A percentile compares a stretch with the other conserved stretches of the same genome.
These are phyloP conservation scores for Vitis hybrid DNA, from an alignment of 177 flowering plant genomes.

Conservation along the genomic window DNA sequence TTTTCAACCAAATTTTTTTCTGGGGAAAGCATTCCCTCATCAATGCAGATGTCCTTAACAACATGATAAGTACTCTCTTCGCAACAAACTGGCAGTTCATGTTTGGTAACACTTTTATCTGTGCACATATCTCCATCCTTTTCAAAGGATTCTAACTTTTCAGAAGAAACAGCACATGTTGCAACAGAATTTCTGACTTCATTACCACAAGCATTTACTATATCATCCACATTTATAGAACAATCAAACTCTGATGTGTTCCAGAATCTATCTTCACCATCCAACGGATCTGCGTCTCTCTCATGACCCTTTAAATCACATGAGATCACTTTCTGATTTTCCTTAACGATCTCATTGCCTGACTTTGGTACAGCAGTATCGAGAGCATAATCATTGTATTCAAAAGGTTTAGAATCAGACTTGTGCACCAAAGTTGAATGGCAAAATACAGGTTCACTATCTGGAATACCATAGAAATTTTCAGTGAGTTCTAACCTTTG, in stretches of 20 bases:
- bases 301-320: slow-evolving; percentile 11
- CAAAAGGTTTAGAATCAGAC: slow-evolving; percentile 16
- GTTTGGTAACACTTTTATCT: slow-evolving; percentile 48
- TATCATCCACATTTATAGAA: slow-evolving; percentile 14
- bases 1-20: slow-evolving; percentile 39
- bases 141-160: slow-evolving; percentile 21
- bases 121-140: slow-evolving; percentile 34
- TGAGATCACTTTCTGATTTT: slow-evolving; percentile 12
- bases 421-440: slow-evolving; percentile 6
- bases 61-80: slow-evolving; percentile 43
- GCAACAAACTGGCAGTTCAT: slow-evolving; percentile 57
- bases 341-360: slow-evolving; percentile 18
- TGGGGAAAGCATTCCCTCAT: slow-evolving; percentile 58
- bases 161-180: slow-evolving; percentile 11
- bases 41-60: slow-evolving; percentile 79
- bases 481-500: background rate
- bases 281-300: slow-evolving; percentile 10
- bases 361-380: slow-evolving; percentile 19
- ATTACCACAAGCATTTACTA: slow-evolving; percentile 3
- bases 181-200: slow-evolving; percentile 11
- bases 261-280: slow-evolving; percentile 13
- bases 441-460: slow-evolving; percentile 17
- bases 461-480: slow-evolving; percentile 15
- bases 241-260: slow-evolving; percentile 12
- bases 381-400: slow-evolving; percentile 20